phyloP scores from a whole-genome alignment of 345 rosid genomes.

The Eucalyptus polyanthemos region DNA sequence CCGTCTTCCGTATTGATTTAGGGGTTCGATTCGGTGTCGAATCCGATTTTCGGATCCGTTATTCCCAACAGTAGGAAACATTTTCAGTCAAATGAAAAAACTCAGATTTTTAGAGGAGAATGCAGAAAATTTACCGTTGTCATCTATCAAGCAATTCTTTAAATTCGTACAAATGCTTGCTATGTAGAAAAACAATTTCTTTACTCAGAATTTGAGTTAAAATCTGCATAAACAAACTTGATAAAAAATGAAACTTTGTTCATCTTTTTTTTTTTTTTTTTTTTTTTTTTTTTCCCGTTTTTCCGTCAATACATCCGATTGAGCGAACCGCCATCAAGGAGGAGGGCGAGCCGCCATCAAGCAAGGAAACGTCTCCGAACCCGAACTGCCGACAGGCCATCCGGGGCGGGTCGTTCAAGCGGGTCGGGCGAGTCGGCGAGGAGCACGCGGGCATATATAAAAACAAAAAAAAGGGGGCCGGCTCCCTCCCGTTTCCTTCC shows the following conservation, averaged over 20 bases:
- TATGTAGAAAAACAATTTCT: not conserved
- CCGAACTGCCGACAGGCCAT: not conserved
- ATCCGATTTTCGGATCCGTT: too few relatives aligned
- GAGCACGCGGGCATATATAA: not conserved
- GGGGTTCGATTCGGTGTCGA: too few relatives aligned
- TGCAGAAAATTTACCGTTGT: accelerated
- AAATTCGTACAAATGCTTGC: not conserved
- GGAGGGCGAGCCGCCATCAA: not conserved
- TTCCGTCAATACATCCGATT: not conserved
- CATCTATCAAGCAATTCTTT: not conserved
- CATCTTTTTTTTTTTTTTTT: too few relatives aligned
- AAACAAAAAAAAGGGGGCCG: too few relatives aligned
- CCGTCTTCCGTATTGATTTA: too few relatives aligned
- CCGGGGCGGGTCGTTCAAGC: not conserved
- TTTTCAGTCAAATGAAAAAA: not conserved
- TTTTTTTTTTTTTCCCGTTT: too few relatives aligned
- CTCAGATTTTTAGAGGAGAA: not conserved
- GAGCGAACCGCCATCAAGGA: not conserved
- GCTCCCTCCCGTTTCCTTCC: not conserved
- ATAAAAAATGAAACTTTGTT: not conserved
- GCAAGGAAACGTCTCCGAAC: not conserved
- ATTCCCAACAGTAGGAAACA: too few relatives aligned
- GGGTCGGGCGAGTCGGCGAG: not conserved
- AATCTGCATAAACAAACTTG: not conserved
- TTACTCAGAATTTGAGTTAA: not conserved